phyloP scores from a whole-genome alignment of 2,329 filamentous ascomycete species.

The Cadophora malorum region DNA sequence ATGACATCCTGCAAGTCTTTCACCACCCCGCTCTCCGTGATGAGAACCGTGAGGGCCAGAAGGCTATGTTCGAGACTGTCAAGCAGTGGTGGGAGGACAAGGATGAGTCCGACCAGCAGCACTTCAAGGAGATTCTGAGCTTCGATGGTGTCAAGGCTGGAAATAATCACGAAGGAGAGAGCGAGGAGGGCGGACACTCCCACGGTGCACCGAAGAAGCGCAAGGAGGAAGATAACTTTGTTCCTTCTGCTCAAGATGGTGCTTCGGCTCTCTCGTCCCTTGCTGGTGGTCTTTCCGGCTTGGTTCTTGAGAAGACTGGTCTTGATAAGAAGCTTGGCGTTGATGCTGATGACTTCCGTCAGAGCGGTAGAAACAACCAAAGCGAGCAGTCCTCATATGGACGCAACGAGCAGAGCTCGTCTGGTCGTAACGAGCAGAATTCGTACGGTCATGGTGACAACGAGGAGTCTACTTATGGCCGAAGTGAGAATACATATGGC shows the following conservation, averaged over 20 bases:
- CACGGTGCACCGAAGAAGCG: constrained; percentile 23
- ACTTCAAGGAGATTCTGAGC: constrained; percentile 75
- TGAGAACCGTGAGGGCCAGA: constrained; percentile 71
- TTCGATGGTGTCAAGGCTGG: constrained; percentile 67
- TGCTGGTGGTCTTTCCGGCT: constrained; percentile 19
- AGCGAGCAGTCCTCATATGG: constrained; percentile 11
- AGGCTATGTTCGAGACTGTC: constrained; percentile 77
- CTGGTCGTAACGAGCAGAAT: background rate
- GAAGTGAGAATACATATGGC: constrained; percentile 13
- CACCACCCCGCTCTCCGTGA: constrained; percentile 83
- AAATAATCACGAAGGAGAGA: constrained; percentile 26
- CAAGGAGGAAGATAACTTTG: constrained; percentile 12
- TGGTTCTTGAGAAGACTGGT: constrained; percentile 24
- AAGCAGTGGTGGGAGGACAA: constrained; percentile 80
- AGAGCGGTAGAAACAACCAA: constrained; percentile 12
- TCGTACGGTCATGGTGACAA: constrained; percentile 13
- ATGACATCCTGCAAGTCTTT: constrained; percentile 79
- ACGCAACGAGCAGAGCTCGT: constrained; percentile 11
- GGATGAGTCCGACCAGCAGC: constrained; percentile 64
- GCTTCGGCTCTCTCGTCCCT: constrained; percentile 12
- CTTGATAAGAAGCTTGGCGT: constrained; percentile 20
- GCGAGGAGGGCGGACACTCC: constrained; percentile 24
- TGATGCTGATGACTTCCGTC: background rate
- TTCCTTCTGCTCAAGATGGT: constrained; percentile 27
- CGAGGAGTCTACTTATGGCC: constrained; percentile 14